A percentile compares a stretch with the other conserved stretches of the same genome.
phyloP scores from a whole-genome alignment of 768 basidiomycete genomes.

The Russula earlei region DNA sequence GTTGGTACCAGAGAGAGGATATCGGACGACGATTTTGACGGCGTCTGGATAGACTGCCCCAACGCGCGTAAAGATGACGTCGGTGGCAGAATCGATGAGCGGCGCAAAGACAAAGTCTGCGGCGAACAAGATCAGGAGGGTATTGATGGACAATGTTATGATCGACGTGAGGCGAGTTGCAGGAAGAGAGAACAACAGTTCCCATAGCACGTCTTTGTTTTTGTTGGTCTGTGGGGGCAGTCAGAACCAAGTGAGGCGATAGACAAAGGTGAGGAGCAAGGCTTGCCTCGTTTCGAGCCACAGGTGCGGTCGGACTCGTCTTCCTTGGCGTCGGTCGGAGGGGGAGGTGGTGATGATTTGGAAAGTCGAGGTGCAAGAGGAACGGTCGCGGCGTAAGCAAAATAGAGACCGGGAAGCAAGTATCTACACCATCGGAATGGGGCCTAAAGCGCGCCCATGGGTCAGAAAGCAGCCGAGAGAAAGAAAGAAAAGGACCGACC shows the following conservation, averaged over 20 bases:
- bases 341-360: not conserved
- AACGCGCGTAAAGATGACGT: constrained; percentile 56
- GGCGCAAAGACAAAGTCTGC: constrained; percentile 49
- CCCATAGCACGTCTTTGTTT: constrained; percentile 16
- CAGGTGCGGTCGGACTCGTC: not conserved
- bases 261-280: constrained; percentile 21
- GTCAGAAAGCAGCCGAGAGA: not conserved
- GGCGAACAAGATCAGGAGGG: constrained; percentile 28
- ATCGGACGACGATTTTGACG: constrained; percentile 54
- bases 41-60: constrained; percentile 60
- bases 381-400: constrained; percentile 16
- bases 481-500: constrained; percentile 26
- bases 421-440: constrained; percentile 26
- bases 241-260: constrained; percentile 20
- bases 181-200: constrained; percentile 29
- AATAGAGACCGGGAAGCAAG: constrained; percentile 17
- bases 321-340: not conserved
- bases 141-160: constrained; percentile 32
- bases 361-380: constrained; percentile 1
- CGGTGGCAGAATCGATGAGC: constrained; percentile 41
- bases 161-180: constrained; percentile 22
- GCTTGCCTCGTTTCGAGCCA: constrained; percentile 22
- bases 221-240: not conserved
- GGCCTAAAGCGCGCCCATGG: not conserved
- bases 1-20: constrained; percentile 33